Evolutionary conservation across 768 basidiomycete genomes (phyloP), one percentile per base, ranked within the genome.

Genomic region (Amanita muscaria): DNA sequence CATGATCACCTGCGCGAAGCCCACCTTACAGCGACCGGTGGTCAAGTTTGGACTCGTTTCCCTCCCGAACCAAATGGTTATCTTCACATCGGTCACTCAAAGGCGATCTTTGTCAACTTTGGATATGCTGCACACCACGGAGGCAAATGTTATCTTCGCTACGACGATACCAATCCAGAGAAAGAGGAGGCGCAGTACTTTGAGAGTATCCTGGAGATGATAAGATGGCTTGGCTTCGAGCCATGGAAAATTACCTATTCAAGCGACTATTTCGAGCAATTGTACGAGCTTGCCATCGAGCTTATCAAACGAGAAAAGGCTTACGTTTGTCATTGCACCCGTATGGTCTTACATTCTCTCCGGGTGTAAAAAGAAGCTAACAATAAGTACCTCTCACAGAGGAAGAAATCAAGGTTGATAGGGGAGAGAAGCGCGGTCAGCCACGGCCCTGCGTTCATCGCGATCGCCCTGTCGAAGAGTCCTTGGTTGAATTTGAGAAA

Each of bases 161-260:
- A 88, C 56, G 96, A 99, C 59, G 96, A 99, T 62, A 99, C 96
- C 24, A 99, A 99, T 62, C 96, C 96, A 0, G 92, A 96, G 65
- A 91, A 91, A 47, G 96, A 99, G 61, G 96, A 99, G 66, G 91
- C 79, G 27, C 72, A 79, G 51, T 99, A 96, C 63, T 98, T 98
- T 53, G 93, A 94, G 60, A 94, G 88, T 49, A 97, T 98, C 46
- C 66, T 98, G 57, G 93, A 97, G 65, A 89, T 84, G 56, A 76
- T 98, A 27, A 75, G 93, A 51, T 99, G 96, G 96, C 73, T 99
- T 15, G 96, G 96, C 1, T 99, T 79, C 56, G 94, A 98, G 60
- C 96, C 96, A 3, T 98, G 88, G 88, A 89, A 89, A 64, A 92
- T 99, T 70, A 98, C 96, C 3, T 98, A 98, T 65, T 97, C 94